Percentiles rank a stretch among this genome's conserved stretches.
Evolutionary conservation across 1,284 basidiomycete species (phyloP).

Genomic region (Ganoderma multipileum): DNA sequence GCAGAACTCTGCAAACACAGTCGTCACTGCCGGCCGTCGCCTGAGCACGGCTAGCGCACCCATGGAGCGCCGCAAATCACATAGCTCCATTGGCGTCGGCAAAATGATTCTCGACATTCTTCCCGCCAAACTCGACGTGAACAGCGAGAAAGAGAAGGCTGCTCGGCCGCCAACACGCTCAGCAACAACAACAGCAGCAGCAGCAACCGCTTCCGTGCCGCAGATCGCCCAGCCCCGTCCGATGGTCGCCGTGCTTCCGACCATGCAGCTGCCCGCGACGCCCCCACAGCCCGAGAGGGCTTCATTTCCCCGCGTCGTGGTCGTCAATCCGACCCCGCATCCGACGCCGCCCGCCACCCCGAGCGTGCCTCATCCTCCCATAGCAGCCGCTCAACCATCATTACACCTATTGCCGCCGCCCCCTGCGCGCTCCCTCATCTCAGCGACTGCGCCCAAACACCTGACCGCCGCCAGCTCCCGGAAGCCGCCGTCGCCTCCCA

Average conservation of each 20-base stretch:
- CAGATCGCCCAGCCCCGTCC: constrained; percentile 38
- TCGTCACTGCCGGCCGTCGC: constrained; percentile 35
- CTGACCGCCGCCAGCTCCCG: constrained; percentile 18
- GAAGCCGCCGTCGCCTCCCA: constrained; percentile 25
- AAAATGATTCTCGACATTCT: constrained; percentile 66
- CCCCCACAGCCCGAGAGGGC: constrained; percentile 32
- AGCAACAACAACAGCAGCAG: background rate
- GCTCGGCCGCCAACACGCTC: constrained; percentile 10
- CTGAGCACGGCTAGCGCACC: constrained; percentile 39
- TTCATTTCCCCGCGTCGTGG: constrained; percentile 54
- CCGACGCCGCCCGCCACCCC: constrained; percentile 65
- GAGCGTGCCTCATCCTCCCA: constrained; percentile 32
- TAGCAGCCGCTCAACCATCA: constrained; percentile 26
- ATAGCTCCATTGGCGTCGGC: constrained; percentile 46
- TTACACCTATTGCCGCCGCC: constrained; percentile 36
- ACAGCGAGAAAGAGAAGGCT: constrained; percentile 21
- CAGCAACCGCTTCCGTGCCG: background rate
- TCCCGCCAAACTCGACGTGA: constrained; percentile 44
- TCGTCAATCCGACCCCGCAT: constrained; percentile 62
- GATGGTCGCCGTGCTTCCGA: constrained; percentile 35
- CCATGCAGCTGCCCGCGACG: constrained; percentile 41
- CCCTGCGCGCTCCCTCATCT: constrained; percentile 31
- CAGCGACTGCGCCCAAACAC: constrained; percentile 14
- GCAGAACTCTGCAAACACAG: constrained; percentile 28
- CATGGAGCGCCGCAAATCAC: constrained; percentile 40